Evolutionary conservation across 805 yeast species (phyloP).

Genomic region (Spathaspora gorwiae): DNA sequence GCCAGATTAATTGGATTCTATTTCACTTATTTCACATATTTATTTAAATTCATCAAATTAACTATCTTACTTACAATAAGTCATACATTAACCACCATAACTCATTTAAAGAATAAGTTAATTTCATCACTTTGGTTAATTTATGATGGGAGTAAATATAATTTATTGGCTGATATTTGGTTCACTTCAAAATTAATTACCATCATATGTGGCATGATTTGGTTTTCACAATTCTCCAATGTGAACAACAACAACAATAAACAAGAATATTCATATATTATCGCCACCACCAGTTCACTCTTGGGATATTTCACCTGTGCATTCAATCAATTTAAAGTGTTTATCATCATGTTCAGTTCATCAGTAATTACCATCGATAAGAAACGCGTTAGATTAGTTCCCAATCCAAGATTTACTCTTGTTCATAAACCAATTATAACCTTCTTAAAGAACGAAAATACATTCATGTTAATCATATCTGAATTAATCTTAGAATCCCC

Average conservation of each 20-base stretch:
- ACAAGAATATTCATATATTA: background rate
- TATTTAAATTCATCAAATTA: background rate
- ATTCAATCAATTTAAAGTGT: background rate
- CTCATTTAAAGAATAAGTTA: no score
- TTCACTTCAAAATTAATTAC: conserved; percentile 3
- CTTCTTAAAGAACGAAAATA: conserved; percentile 1
- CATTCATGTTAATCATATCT: conserved; percentile 4
- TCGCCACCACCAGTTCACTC: background rate
- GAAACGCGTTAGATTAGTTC: background rate
- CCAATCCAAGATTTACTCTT: background rate
- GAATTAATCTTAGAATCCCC: conserved; percentile 3
- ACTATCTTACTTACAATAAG: no score
- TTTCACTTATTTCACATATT: conserved; percentile 1
- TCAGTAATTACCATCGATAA: background rate
- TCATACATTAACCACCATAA: no score
- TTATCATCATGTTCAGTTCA: background rate
- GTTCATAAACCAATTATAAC: background rate
- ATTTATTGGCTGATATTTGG: conserved; percentile 2
- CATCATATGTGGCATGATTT: background rate
- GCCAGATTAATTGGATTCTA: background rate
- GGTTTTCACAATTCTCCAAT: background rate
- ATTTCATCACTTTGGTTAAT: no score
- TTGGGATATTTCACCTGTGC: background rate
- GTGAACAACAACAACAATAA: background rate
- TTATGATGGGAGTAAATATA: no score